Conservation (phyloP, 441 rosid species). For the Bruguiera hainesii region DNA sequence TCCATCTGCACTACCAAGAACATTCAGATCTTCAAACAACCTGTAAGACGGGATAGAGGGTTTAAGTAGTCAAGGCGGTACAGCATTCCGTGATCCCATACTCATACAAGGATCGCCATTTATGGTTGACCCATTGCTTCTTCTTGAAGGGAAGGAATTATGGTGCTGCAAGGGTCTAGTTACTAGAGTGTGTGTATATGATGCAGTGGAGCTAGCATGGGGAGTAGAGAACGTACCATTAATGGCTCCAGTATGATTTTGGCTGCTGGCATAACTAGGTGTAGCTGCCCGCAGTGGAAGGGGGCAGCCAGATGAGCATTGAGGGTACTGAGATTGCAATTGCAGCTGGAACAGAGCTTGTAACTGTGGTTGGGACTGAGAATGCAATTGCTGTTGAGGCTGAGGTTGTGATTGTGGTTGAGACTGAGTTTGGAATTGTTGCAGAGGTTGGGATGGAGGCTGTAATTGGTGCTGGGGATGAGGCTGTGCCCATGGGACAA, state of each 20-base stretch:
- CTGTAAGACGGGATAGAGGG: conserved; percentile 82
- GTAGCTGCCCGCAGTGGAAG: conserved; percentile 92
- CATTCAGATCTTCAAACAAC: conserved; percentile 88
- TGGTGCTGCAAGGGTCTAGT: conserved; percentile 55
- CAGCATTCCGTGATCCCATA: conserved; percentile 37
- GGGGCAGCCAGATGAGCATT: conserved; percentile 47
- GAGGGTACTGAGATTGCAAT: conserved; percentile 29
- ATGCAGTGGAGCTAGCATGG: conserved; percentile 24
- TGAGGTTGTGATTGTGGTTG: conserved; percentile 21
- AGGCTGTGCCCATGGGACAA: conserved; percentile 91
- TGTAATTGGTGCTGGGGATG: conserved; percentile 29
- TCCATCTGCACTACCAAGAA: conserved; percentile 63
- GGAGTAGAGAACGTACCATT: conserved; percentile 41
- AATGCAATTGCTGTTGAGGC: neutral
- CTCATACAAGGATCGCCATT: conserved; percentile 34
- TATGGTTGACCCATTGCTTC: conserved; percentile 29
- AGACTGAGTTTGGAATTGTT: conserved; percentile 11
- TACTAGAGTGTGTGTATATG: conserved; percentile 34
- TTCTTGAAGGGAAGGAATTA: conserved; percentile 42
- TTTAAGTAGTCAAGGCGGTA: conserved; percentile 50
- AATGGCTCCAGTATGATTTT: conserved; percentile 27
- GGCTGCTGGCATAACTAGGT: conserved; percentile 42
- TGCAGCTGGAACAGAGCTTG: conserved; percentile 13
- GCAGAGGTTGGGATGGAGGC: neutral
- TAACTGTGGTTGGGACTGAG: conserved; percentile 14